Evolutionary conservation across 169 alveolate genomes (phyloP), one percentile per base, ranked within the genome.

Genomic region (Eimeria tenella): DNA sequence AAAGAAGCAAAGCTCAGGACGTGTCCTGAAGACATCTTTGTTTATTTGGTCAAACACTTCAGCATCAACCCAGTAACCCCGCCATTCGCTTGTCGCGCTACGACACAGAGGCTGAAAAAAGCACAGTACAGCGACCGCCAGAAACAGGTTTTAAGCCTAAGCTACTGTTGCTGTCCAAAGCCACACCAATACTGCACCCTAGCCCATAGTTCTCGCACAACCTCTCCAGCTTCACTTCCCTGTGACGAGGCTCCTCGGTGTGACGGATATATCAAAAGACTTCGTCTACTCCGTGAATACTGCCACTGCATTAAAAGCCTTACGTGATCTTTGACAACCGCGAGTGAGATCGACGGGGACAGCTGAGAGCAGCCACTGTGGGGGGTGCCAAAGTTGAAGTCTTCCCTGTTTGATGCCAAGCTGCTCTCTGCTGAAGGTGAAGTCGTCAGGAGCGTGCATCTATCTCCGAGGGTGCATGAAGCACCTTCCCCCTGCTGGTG

Each of bases 1-100:
- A 50, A 94, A 90, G 86, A 87, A 89, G 73, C 93, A 89, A 31
- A 90, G 71, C 91, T 94, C 96, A 5, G 96, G 96, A 13, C 96
- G 94, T n/a, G 96, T 94, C 52, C 96, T 94, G 68, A 89, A 94
- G 25, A 90, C 94, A 49, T 94, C 96, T 31, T 94, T 94, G 90
- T 94, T 94, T 8, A 94, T 90, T 58, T 94, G 95, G 25, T 94
- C 96, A 52, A 94, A 90, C 13, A 94, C 90, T 50, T 93, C 95
- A 1, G 95, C 70, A 89, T 93, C 95, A 75, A 63, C 89, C 95
- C 95, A 93, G 83, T 83, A 93, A 52, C 93, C 90, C 21, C 95
- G 86, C 95, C 95, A 93, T 49, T 93, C 93, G 93, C 95, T 93
- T 42, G 82, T 93, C 10, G 79, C 75, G 58, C 90, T 42, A 74